Base-by-base conservation (phyloP, 176 grass and related monocot species). In the Lolium multiflorum region DNA sequence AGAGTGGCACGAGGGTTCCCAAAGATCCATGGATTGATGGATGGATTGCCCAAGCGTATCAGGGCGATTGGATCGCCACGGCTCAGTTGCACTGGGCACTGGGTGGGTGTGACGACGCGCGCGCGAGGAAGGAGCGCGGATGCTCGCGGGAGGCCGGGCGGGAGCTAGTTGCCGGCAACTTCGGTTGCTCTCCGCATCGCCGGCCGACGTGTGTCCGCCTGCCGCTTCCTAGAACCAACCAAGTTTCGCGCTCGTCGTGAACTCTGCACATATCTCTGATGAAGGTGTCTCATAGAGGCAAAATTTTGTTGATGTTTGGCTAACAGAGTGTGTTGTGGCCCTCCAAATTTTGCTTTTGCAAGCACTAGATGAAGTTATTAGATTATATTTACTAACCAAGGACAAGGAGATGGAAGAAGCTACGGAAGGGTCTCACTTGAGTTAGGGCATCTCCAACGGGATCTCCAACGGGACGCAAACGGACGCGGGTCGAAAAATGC, bases 171-270 rank as follows among this genome's bases (percentile, higher is more conserved):
- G 71, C 71, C 71, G 71, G 48, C 14, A 11, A 21, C 72, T 78
- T 17, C 31, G 4, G 47, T 52, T 17, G 22, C 72, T 31, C 24
- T 0, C 2, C 47, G 22, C 4, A 52, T 46, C 24, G 76, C 18
- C 76, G 89, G 76, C 18, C 76, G 89, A 87, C 89, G 47, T 25
- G 84, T 90, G 80, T 35, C 73, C 13, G 10, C 18, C 11, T 9
- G 49, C 41, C 52, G 71, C 83, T 43, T 54, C 62, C 21, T 16
- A 20, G 78, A 13, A 41, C 41, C 26, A 59, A 67, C 39, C 22
- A 56, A 52, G 65, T 11, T 6, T 47, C 48, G 21, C 21, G 3
- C 43, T 3, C 9, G 75, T 26, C 37, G 7, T 86, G 75, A 52
- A 58, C 24, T 64, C 61, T 64, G 22, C 22, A 35, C 31, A 35